A percentile compares a stretch with the other conserved stretches of the same genome.
Conservation (phyloP, 768 basidiomycete genomes). For the Rhizopogon vesiculosus region DNA sequence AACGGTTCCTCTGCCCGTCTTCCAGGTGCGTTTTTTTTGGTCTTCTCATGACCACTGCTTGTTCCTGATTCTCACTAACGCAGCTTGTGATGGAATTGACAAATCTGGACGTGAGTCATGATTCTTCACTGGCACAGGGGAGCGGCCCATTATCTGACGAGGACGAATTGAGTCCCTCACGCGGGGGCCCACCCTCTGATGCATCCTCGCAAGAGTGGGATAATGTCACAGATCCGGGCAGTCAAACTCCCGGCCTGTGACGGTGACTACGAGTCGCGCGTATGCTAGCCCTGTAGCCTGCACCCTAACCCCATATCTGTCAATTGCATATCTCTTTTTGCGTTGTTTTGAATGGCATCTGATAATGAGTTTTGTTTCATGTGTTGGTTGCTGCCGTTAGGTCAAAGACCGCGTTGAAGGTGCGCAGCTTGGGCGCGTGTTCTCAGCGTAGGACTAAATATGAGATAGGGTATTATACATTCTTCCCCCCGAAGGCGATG, state of each 20-base stretch:
- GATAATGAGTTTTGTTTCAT: constrained; percentile 42
- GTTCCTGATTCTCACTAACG: constrained; percentile 4
- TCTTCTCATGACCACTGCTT: neutral
- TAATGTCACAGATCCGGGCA: constrained; percentile 72
- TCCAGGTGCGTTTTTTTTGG: constrained; percentile 51
- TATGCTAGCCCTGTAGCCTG: constrained; percentile 22
- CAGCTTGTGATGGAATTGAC: constrained; percentile 80
- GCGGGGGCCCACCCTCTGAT: constrained; percentile 74
- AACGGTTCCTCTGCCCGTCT: constrained; percentile 76
- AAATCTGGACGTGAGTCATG: constrained; percentile 80
- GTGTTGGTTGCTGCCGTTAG: constrained; percentile 33
- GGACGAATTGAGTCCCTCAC: constrained; percentile 52
- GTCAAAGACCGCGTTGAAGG: constrained; percentile 69
- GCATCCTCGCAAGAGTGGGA: constrained; percentile 91
- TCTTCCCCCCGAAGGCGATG: constrained; percentile 69
- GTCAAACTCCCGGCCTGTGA: constrained; percentile 44
- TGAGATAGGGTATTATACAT: constrained; percentile 64
- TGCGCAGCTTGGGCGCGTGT: constrained; percentile 39
- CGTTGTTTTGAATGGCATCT: constrained; percentile 37
- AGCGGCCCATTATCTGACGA: constrained; percentile 36
- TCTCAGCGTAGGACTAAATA: constrained; percentile 11
- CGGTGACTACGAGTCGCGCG: constrained; percentile 26
- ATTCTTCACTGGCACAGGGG: constrained; percentile 35
- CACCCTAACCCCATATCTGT: constrained; percentile 11
- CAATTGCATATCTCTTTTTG: constrained; percentile 13